Evolutionary conservation across 192 early-diverging fungal genomes (phyloP).

Genomic region (Globomyces pollinis-pini): DNA sequence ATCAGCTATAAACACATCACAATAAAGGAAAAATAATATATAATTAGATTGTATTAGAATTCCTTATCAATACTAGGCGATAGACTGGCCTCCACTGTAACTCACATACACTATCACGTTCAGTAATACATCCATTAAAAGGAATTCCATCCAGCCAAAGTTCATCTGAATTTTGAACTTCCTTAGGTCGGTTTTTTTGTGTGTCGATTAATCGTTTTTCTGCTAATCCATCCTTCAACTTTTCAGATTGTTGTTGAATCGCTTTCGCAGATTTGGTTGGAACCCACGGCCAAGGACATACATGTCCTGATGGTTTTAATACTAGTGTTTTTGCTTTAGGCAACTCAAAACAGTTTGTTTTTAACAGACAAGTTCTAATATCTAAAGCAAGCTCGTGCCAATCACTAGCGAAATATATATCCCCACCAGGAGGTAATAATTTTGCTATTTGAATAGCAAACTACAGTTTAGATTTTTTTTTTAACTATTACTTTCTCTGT

Average conservation of each 20-base stretch:
- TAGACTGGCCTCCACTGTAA: slow-evolving; percentile 19
- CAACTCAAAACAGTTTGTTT: slow-evolving; percentile 16
- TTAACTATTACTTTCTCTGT: no score
- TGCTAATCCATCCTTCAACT: background rate
- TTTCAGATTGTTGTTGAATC: background rate
- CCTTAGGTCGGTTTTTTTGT: slow-evolving; percentile 13
- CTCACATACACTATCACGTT: slow-evolving; percentile 22
- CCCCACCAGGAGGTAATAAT: slow-evolving; percentile 8
- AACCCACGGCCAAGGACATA: background rate
- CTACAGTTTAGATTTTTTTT: no score
- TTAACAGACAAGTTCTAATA: slow-evolving; percentile 12
- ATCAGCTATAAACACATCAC: no score
- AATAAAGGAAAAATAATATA: background rate
- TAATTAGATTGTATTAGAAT: background rate
- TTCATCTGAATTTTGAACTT: background rate
- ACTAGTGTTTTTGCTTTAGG: background rate
- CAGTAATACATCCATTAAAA: slow-evolving; percentile 18
- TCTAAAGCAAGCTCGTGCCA: slow-evolving; percentile 23
- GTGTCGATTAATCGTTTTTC: slow-evolving; percentile 10
- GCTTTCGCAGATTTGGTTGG: background rate
- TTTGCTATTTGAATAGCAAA: slow-evolving; percentile 13
- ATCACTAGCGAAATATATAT: slow-evolving; percentile 21
- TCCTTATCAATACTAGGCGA: slow-evolving; percentile 16
- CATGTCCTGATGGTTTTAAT: background rate
- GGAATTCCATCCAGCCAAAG: slow-evolving; percentile 18